Evolutionary conservation across 352 stramenopile genomes (phyloP), one percentile per base, ranked within the genome.

Genomic region (Globisporangium canariense): DNA sequence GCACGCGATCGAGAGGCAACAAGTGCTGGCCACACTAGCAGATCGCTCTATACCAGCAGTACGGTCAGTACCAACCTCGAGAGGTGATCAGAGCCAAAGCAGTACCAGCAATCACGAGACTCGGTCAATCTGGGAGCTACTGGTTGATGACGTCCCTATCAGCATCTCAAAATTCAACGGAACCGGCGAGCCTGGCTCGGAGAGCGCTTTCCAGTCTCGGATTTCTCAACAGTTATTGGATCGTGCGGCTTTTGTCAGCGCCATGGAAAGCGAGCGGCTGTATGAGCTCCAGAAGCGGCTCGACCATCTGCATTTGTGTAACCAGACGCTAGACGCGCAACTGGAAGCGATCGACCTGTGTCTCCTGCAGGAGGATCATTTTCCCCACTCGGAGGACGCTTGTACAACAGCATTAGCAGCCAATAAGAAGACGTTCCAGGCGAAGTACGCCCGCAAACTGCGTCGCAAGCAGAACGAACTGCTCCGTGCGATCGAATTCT

Each of bases 401-500:
- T 46, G 1, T 51, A 1, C 32, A 18, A n/a, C 58, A 60, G 20
- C 53, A 60, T 10, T 9, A 71, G 56, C 68, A 65, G 18, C 18
- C 0, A 45, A 9, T 9, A 62, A 49, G 41, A 50, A 46, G 20
- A 50, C 61, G 8, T 62, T 81, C 14, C 75, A 83, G 59, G 71
- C 70, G 4, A 81, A 80, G 57, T 74, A 77, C 32, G 74, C 67
- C 14, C 71, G 47, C 20, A 75, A 71, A 25, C 64, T 80, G 45
- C 74, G 76, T n/a, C 62, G 67, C 14, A 56, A 49, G 14, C 61
- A 74, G 2, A 64, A 72, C 32, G 46, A 70, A 22, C 58, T 77
- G 49, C 36, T 77, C 0, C 55, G 55, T 6, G 64, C 43, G 3
- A 55, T 70, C 32, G 34, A 67, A 28, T 72, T 62, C 3, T 83